Evolutionary conservation across 192 early-diverging fungal species (phyloP), one percentile per base, ranked within the genome.

Genomic region (Backusella tarrabulga): DNA sequence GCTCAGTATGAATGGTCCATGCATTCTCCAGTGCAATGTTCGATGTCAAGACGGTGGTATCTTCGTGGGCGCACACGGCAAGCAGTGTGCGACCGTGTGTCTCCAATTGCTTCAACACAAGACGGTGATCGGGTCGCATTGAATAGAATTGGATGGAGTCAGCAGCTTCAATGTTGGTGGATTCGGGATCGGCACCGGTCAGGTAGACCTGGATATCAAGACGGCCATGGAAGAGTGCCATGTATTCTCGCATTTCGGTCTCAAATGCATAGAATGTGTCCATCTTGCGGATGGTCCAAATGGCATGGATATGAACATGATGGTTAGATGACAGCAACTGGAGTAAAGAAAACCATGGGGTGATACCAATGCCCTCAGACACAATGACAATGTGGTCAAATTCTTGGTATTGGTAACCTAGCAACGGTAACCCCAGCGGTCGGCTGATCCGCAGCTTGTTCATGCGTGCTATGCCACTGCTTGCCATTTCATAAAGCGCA

Each of bases 321-420:
- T 71, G 38, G 23, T 26, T 71, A 11, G 54, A 6, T 23, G 71
- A 17, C 26, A 77, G 8, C 5, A 23, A 52, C 42, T 79, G 54
- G 19, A 79, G 14, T 9, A 75, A 68, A 34, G 72, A 56, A 17
- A 79, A 19, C 78, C 78, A 79, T 1, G 78, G 78, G 4, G 78
- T 79, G 35, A 79, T 79, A 1, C 78, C 78, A 34, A 75, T 79
- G 15, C 78, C 78, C 32, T 79, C 67, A 32, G 78, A 68, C 17
- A 79, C 46, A 19, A 79, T 21, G 1, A 79, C 54, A 4, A 75
- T 67, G 14, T 36, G 41, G 4, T 34, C 26, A 63, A 56, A 75
- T 11, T 46, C 67, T 0, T 56, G 73, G 46, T 54, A 75, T 8
- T 40, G 32, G 19, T 32, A n/a, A 41, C 68, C 52, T 19, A 34